These are phyloP conservation scores for Aspergillus homomorphus DNA, from an alignment of 495 filamentous ascomycete genomes.

Conservation along the genomic window DNA sequence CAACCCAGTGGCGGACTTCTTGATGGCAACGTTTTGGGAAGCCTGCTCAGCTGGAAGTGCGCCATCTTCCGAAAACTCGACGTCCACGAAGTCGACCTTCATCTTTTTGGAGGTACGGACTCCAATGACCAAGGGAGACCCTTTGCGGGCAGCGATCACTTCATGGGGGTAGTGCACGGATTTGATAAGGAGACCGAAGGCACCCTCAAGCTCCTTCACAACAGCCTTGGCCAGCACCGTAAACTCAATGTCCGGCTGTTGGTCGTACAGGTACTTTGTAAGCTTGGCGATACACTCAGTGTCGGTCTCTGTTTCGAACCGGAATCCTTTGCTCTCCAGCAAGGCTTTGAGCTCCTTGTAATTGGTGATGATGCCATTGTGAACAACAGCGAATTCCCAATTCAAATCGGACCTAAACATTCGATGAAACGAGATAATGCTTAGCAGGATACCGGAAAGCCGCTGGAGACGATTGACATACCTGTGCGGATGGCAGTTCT, in stretches of 20 bases:
- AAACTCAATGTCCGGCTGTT: slow-evolving; percentile 92
- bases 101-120: slow-evolving; percentile 95
- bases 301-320: slow-evolving; percentile 98
- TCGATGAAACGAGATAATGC: not conserved
- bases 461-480: slow-evolving; percentile 40
- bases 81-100: slow-evolving; percentile 99
- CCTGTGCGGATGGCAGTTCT: slow-evolving; percentile 98
- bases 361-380: slow-evolving; percentile 99
- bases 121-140: slow-evolving; percentile 92
- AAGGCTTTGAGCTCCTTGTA: slow-evolving; percentile 98
- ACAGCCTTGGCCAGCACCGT: slow-evolving; percentile 94
- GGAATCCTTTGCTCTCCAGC: slow-evolving; percentile 89
- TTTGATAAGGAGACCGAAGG: slow-evolving; percentile 94
- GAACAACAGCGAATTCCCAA: slow-evolving; percentile 95
- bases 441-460: not conserved
- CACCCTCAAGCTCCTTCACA: slow-evolving; percentile 96
- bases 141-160: slow-evolving; percentile 95
- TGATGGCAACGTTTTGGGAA: slow-evolving; percentile 92
- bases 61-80: slow-evolving; percentile 86
- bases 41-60: slow-evolving; percentile 91
- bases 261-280: slow-evolving; percentile 95
- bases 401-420: slow-evolving; percentile 64
- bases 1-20: slow-evolving; percentile 79
- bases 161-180: slow-evolving; percentile 98
- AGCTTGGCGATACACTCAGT: slow-evolving; percentile 99